phyloP scores from a whole-genome alignment of 2,329 filamentous ascomycete species.

The Claviceps sp. region DNA sequence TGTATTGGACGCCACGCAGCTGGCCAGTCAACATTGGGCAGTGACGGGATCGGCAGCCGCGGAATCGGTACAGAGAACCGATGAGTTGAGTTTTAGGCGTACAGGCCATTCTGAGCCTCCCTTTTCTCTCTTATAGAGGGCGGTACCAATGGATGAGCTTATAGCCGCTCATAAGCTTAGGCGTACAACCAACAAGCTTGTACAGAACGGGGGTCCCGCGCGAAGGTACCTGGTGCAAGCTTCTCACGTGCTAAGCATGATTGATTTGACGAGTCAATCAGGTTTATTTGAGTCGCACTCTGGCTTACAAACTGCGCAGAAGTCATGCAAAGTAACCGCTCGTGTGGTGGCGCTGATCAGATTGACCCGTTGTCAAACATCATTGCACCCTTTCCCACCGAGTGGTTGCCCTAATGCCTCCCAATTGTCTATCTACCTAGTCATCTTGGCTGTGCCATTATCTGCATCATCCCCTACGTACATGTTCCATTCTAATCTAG shows the following conservation, averaged over 20 bases:
- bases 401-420: not conserved
- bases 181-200: too few relatives aligned
- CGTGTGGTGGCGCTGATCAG: not conserved
- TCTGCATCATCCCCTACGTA: not conserved
- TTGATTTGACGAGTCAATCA: not conserved
- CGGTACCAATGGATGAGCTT: too few relatives aligned
- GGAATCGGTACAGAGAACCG: not conserved
- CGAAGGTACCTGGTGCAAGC: too few relatives aligned
- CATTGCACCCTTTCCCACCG: not conserved
- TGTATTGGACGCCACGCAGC: too few relatives aligned
- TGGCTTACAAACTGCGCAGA: not conserved
- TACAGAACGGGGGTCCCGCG: too few relatives aligned
- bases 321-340: not conserved
- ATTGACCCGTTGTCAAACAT: not conserved
- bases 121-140: not conserved
- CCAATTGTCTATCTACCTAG: not conserved
- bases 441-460: not conserved
- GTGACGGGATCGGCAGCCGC: not conserved
- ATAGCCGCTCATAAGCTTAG: too few relatives aligned
- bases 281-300: not conserved
- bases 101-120: too few relatives aligned
- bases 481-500: not conserved
- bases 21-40: not conserved
- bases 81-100: too few relatives aligned
- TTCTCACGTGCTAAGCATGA: not conserved